A percentile compares a stretch with the other conserved stretches of the same genome.
These are phyloP conservation scores for Exophiala oligosperma DNA, from an alignment of 2,329 filamentous ascomycete genomes.

Conservation along the genomic window DNA sequence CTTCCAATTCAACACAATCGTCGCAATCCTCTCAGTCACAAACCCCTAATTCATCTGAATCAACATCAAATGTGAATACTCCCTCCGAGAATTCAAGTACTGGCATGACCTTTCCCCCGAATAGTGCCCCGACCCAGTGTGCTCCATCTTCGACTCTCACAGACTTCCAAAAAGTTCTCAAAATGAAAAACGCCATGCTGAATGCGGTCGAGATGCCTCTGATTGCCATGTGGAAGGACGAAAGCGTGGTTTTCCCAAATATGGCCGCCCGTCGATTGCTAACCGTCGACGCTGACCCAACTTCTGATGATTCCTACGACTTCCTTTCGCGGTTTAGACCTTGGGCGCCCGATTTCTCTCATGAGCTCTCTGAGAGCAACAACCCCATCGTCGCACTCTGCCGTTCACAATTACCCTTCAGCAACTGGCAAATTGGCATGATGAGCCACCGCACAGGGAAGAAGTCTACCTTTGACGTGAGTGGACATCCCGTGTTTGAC, in stretches of 20 bases:
- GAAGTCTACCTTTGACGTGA: conserved; percentile 62
- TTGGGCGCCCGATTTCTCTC: conserved; percentile 67
- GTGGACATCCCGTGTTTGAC: conserved; percentile 68
- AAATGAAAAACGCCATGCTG: conserved; percentile 75
- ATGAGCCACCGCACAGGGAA: conserved; percentile 54
- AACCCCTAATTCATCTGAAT: conserved; percentile 30
- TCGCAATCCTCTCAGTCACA: conserved; percentile 26
- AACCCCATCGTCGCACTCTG: conserved; percentile 67
- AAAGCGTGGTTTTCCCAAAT: conserved; percentile 72
- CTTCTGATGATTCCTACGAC: conserved; percentile 52
- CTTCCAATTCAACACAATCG: conserved; percentile 20
- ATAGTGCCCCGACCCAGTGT: conserved; percentile 62
- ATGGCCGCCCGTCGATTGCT: conserved; percentile 61
- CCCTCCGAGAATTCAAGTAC: conserved; percentile 56
- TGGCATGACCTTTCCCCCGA: conserved; percentile 61
- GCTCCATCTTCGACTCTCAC: conserved; percentile 61
- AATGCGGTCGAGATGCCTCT: conserved; percentile 75
- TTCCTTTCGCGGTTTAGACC: conserved; percentile 61
- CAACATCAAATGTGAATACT: conserved; percentile 45
- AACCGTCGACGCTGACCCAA: conserved; percentile 42
- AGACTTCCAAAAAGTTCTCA: conserved; percentile 68
- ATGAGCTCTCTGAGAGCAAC: conserved; percentile 57
- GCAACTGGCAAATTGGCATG: conserved; percentile 63
- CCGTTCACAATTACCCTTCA: conserved; percentile 61
- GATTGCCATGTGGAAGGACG: conserved; percentile 78